Evolutionary conservation across 148 eudicot genomes (phyloP).

Genomic region (Pharnaceum exiguum): DNA sequence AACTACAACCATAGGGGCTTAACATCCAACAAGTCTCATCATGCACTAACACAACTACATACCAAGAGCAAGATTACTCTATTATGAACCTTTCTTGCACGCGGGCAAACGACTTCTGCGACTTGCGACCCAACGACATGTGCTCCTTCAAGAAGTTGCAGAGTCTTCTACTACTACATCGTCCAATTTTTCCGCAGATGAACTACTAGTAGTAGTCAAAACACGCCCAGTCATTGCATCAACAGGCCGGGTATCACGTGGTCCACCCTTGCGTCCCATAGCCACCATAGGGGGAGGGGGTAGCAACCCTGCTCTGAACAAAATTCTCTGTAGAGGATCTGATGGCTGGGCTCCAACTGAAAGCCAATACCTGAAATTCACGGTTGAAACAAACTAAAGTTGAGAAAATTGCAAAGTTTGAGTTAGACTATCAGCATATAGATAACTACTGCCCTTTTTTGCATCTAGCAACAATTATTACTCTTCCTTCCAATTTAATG

Average conservation of each 20-base stretch:
- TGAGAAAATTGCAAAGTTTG: not conserved
- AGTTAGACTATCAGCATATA: not conserved
- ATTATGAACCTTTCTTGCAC: too few relatives aligned
- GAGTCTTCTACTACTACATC: too few relatives aligned
- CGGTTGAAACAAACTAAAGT: not conserved
- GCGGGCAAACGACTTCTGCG: too few relatives aligned
- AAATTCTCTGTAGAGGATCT: constrained; percentile 75
- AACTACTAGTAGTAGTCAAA: constrained; percentile 27
- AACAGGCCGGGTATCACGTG: constrained; percentile 69
- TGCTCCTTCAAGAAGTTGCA: too few relatives aligned
- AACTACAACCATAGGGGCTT: too few relatives aligned
- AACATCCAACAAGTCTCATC: too few relatives aligned
- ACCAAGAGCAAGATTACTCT: too few relatives aligned
- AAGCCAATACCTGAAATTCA: constrained; percentile 40
- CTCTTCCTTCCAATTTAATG: too few relatives aligned
- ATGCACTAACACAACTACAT: too few relatives aligned
- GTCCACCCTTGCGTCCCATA: constrained; percentile 84
- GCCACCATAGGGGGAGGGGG: constrained; percentile 98
- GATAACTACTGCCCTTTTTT: too few relatives aligned
- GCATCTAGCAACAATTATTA: too few relatives aligned
- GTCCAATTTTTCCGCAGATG: not conserved
- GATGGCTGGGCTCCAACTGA: constrained; percentile 97
- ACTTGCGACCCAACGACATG: too few relatives aligned
- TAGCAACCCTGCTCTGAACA: constrained; percentile 75
- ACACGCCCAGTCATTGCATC: constrained; percentile 75